Percentiles rank a stretch among this genome's conserved stretches.
Evolutionary conservation across 2,329 filamentous ascomycete genomes (phyloP).

Genomic region (Chaetomiaceae sp.): DNA sequence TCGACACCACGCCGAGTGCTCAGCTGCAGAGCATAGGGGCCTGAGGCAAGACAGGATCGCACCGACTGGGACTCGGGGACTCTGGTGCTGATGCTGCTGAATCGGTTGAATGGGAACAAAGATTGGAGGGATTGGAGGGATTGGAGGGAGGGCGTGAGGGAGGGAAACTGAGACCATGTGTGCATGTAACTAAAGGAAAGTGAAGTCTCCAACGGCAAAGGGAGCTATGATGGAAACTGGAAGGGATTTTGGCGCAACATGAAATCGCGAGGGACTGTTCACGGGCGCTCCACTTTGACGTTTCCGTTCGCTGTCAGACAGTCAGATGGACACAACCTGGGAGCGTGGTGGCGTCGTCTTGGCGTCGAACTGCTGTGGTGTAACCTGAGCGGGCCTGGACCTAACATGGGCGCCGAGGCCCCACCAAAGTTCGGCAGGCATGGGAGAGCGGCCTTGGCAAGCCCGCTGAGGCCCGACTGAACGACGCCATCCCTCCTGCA

Average conservation of each 20-base stretch:
- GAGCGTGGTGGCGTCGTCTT: no score
- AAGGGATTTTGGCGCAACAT: constrained; percentile 5
- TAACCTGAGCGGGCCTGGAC: no score
- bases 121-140: not conserved
- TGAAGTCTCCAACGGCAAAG: no score
- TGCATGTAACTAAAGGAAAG: constrained; percentile 9
- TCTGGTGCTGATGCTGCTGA: no score
- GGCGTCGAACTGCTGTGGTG: no score
- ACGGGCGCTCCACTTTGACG: no score
- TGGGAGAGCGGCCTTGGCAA: not conserved
- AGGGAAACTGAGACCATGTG: not conserved
- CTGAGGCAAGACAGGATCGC: no score
- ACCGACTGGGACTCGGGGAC: no score
- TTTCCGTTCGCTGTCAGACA: no score
- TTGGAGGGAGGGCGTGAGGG: not conserved
- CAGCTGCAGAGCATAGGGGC: constrained; percentile 15
- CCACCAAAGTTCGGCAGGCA: not conserved
- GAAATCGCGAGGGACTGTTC: no score
- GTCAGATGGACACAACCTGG: not conserved
- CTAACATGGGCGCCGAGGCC: not conserved
- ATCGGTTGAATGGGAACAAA: no score
- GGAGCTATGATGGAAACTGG: not conserved
- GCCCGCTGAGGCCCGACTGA: no score
- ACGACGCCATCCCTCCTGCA: not conserved
- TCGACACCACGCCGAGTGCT: constrained; percentile 30